These are phyloP conservation scores for Phytophthora sp. DNA, from an alignment of 352 stramenopile species.

Conservation along the genomic window DNA sequence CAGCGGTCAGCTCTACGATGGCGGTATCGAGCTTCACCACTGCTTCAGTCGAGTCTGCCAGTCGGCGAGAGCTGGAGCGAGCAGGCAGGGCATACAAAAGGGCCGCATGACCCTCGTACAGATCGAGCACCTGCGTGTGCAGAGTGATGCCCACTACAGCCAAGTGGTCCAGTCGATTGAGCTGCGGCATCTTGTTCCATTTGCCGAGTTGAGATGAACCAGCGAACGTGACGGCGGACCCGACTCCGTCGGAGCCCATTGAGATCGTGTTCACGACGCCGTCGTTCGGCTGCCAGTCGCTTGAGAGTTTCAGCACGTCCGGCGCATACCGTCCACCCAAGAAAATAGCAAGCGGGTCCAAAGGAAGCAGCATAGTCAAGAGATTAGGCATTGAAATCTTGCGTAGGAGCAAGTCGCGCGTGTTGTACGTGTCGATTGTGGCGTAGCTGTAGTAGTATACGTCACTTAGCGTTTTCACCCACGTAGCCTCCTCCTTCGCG, in stretches of 20 bases:
- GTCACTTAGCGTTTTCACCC: conserved; percentile 56
- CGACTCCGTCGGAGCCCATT: conserved; percentile 44
- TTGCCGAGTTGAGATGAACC: conserved; percentile 45
- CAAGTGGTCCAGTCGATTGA: conserved; percentile 56
- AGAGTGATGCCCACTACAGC: conserved; percentile 50
- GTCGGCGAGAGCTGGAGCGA: conserved; percentile 19
- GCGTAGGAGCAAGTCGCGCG: conserved; percentile 38
- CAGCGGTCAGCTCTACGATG: conserved; percentile 36
- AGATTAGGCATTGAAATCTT: conserved; percentile 52
- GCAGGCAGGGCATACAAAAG: conserved; percentile 36
- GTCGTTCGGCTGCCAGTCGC: conserved; percentile 54
- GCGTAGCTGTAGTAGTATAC: conserved; percentile 70
- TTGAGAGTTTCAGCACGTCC: conserved; percentile 38
- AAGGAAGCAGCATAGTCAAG: conserved; percentile 53
- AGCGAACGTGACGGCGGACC: conserved; percentile 31
- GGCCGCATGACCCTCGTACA: conserved; percentile 41
- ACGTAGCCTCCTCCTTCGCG: conserved; percentile 57
- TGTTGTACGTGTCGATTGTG: conserved; percentile 48
- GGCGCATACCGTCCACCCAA: conserved; percentile 42
- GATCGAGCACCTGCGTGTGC: conserved; percentile 48
- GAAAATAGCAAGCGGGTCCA: conserved; percentile 44
- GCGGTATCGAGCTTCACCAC: conserved; percentile 30
- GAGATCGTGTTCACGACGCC: conserved; percentile 55
- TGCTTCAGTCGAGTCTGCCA: conserved; percentile 33
- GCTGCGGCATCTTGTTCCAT: conserved; percentile 59